Percentiles rank a stretch among this genome's conserved stretches.
phyloP scores from a whole-genome alignment of 2,329 filamentous ascomycete genomes.

The Chaetomium globosum region DNA sequence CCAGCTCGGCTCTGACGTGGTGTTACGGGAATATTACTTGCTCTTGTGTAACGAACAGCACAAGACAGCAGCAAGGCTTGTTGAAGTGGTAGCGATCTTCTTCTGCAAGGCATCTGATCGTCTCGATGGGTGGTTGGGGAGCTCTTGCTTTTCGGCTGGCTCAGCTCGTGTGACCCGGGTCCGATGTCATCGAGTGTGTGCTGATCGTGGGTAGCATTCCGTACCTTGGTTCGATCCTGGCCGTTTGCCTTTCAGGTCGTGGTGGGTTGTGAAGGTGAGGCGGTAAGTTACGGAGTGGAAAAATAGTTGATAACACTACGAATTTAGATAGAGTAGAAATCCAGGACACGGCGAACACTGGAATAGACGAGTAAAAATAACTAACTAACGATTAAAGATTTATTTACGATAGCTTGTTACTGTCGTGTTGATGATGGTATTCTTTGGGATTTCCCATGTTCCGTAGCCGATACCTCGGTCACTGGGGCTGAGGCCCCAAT shows the following conservation, averaged over 20 bases:
- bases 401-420: too few relatives aligned
- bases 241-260: not conserved
- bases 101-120: conserved; percentile 8
- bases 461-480: not conserved
- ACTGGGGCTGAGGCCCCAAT: not conserved
- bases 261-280: not conserved
- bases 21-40: conserved; percentile 3
- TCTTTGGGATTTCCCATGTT: not conserved
- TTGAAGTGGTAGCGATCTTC: conserved; percentile 4
- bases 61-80: not conserved
- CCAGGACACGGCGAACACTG: not conserved
- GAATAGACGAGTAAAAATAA: not conserved
- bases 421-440: not conserved
- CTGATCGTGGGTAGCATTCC: not conserved
- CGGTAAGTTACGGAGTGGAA: not conserved
- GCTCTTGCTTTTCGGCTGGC: not conserved
- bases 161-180: not conserved
- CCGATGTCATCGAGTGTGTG: conserved; percentile 1
- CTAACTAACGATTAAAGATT: not conserved
- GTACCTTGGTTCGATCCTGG: not conserved
- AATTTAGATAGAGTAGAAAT: not conserved
- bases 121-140: not conserved
- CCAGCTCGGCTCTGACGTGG: conserved; percentile 6
- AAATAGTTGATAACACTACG: not conserved
- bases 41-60: not conserved